phyloP scores from a whole-genome alignment of 2,329 filamentous ascomycete genomes.

The Talaromyces sp. region DNA sequence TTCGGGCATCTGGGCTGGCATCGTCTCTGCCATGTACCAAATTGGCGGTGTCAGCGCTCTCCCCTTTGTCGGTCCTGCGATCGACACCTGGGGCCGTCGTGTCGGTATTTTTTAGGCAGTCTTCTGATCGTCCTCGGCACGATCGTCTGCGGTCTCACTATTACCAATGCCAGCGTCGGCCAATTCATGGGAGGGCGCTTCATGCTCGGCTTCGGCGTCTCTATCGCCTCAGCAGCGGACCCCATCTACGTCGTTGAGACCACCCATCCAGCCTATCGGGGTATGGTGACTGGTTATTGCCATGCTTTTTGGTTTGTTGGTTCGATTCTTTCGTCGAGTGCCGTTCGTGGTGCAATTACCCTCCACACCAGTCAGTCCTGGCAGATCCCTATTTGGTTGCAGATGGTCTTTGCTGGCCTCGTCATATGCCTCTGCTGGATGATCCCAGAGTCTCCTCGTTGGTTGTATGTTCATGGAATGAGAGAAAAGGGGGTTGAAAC shows the following conservation, averaged over 20 bases:
- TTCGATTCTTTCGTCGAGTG: constrained; percentile 54
- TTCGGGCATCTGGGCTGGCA: constrained; percentile 43
- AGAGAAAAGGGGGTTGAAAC: constrained; percentile 38
- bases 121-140: constrained; percentile 52
- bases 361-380: constrained; percentile 49
- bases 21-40: constrained; percentile 48
- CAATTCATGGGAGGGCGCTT: constrained; percentile 56
- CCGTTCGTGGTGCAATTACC: constrained; percentile 47
- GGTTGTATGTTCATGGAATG: constrained; percentile 41
- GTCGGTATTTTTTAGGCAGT: constrained; percentile 56
- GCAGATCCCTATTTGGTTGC: constrained; percentile 57
- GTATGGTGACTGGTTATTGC: constrained; percentile 58
- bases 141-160: constrained; percentile 42
- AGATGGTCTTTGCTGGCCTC: constrained; percentile 46
- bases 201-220: constrained; percentile 56
- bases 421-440: constrained; percentile 39
- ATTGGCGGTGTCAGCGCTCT: constrained; percentile 46
- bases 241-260: constrained; percentile 64
- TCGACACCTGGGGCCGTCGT: constrained; percentile 51
- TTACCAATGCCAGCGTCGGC: constrained; percentile 37
- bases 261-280: constrained; percentile 60
- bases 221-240: constrained; percentile 57
- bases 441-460: constrained; percentile 46
- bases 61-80: constrained; percentile 46
- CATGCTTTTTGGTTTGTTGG: constrained; percentile 51